Conservation (phyloP, 1,284 basidiomycete species). For the Quambalaria eucalypti region DNA sequence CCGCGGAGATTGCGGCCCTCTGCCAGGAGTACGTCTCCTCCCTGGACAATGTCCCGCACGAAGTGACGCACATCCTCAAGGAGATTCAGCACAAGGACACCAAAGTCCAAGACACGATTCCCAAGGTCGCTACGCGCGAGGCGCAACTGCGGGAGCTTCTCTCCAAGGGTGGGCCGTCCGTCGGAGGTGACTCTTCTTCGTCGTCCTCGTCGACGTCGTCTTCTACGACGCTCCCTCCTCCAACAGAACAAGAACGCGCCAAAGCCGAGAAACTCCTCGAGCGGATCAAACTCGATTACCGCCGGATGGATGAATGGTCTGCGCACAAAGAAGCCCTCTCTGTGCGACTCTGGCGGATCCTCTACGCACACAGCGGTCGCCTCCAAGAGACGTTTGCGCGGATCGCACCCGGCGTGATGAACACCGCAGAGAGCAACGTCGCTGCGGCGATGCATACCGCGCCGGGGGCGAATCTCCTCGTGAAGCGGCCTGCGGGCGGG, state of each 20-base stretch:
- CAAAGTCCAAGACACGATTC: conserved; percentile 35
- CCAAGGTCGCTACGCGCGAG: conserved; percentile 35
- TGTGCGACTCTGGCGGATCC: conserved; percentile 26
- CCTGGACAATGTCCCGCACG: conserved; percentile 41
- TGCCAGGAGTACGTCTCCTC: conserved; percentile 38
- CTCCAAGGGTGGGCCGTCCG: conserved; percentile 8
- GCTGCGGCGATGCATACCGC: not conserved
- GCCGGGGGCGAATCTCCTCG: too few species aligned
- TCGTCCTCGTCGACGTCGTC: not conserved
- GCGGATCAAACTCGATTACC: conserved; percentile 34
- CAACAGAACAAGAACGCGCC: conserved; percentile 20
- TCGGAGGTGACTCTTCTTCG: not conserved
- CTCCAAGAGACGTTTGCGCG: conserved; percentile 29
- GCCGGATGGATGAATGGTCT: conserved; percentile 36
- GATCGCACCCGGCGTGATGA: conserved; percentile 30
- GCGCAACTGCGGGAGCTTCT: conserved; percentile 28
- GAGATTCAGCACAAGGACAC: conserved; percentile 45
- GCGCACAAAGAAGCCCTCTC: conserved; percentile 32
- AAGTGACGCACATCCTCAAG: conserved; percentile 40
- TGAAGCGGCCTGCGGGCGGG: not conserved
- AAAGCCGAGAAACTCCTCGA: conserved; percentile 38
- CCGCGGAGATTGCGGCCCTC: conserved; percentile 41
- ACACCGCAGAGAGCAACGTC: not conserved
- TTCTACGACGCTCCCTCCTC: not conserved
- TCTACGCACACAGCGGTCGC: conserved; percentile 30